Conservation (phyloP, 352 stramenopile genomes). For the Globisporangium canariense region DNA sequence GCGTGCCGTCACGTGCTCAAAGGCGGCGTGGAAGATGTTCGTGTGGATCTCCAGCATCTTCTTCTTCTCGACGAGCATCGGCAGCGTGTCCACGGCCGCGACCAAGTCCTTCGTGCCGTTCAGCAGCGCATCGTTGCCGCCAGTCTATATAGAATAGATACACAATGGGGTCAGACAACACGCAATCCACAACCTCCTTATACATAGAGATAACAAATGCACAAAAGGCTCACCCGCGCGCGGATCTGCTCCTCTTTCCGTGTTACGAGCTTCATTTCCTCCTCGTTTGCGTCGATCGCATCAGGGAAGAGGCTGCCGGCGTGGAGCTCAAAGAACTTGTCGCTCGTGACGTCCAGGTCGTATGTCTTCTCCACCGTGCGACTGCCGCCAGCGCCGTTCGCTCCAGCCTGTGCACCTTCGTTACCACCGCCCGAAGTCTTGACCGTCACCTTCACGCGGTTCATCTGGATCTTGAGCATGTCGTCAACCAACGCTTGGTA, state of each 20-base stretch:
- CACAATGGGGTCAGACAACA: not conserved
- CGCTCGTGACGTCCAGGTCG: constrained; percentile 75
- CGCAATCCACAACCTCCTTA: not conserved
- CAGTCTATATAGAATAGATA: constrained; percentile 30
- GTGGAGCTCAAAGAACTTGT: constrained; percentile 83
- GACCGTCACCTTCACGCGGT: constrained; percentile 93
- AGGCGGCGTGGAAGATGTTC: constrained; percentile 85
- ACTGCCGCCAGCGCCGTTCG: constrained; percentile 12
- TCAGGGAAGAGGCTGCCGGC: constrained; percentile 75
- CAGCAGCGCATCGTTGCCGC: constrained; percentile 54
- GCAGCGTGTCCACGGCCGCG: constrained; percentile 79
- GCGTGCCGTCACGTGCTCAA: constrained; percentile 71
- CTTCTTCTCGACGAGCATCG: constrained; percentile 82
- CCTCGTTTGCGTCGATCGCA: constrained; percentile 84
- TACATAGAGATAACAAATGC: not conserved
- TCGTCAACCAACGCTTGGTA: constrained; percentile 96
- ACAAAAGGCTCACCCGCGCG: constrained; percentile 25
- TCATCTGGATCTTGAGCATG: constrained; percentile 93
- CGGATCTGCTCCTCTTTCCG: constrained; percentile 84
- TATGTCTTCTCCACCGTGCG: constrained; percentile 62
- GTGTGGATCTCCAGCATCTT: constrained; percentile 88
- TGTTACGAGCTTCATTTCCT: constrained; percentile 87
- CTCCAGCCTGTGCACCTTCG: not conserved
- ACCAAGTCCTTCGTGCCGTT: constrained; percentile 83
- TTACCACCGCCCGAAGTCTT: constrained; percentile 35